Conservation (phyloP, 176 grass and related monocot species). For the Phyllostachys edulis region DNA sequence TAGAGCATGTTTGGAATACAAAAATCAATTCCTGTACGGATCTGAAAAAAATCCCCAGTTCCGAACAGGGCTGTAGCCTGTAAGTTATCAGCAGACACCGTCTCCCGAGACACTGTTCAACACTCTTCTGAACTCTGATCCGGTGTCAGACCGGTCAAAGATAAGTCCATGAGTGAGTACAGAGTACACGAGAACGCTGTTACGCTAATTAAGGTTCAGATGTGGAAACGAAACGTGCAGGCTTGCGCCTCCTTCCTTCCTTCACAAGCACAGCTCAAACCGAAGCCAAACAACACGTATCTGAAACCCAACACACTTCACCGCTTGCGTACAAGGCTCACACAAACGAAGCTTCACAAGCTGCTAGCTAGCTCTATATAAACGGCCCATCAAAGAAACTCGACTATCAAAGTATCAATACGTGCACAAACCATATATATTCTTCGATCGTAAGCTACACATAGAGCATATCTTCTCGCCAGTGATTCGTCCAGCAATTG, state of each 20-base stretch:
- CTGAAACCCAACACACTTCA: constrained; percentile 20
- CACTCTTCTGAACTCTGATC: not conserved
- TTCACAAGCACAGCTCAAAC: not conserved
- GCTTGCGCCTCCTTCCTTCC: constrained; percentile 18
- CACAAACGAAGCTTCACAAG: not conserved
- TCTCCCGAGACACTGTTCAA: too few species aligned
- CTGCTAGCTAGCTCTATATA: constrained; percentile 26
- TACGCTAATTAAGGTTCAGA: not conserved
- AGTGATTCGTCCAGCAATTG: not conserved
- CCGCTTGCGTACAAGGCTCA: constrained; percentile 47
- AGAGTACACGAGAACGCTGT: not conserved
- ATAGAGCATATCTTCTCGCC: not conserved
- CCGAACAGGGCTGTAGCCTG: too few species aligned
- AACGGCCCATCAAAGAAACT: constrained; percentile 9
- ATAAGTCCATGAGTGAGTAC: too few species aligned
- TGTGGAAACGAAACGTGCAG: constrained; percentile 32
- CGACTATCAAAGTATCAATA: not conserved
- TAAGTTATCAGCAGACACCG: too few species aligned
- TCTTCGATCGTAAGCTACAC: not conserved
- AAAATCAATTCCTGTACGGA: too few species aligned
- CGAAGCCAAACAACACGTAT: constrained; percentile 17
- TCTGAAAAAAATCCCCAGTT: too few species aligned
- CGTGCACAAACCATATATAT: not conserved
- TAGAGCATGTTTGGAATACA: too few species aligned
- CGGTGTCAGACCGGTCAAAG: not conserved